Conservation (phyloP, 441 rosid genomes). For the Manihot esculenta region DNA sequence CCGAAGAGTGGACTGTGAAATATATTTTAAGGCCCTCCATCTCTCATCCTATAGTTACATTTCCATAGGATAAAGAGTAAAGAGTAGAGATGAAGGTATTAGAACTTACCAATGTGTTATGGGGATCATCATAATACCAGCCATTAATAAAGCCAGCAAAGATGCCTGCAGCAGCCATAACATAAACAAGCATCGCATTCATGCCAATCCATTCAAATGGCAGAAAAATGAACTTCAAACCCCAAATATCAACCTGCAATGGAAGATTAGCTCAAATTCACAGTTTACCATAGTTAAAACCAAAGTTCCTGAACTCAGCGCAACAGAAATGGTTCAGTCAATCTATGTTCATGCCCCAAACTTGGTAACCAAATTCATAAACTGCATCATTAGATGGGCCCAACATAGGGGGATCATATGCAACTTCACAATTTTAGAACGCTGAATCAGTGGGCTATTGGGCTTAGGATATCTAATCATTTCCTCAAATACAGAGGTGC, state of each 20-base stretch:
- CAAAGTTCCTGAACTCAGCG: background rate
- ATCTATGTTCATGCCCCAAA: background rate
- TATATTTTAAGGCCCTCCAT: background rate
- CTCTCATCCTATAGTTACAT: too few relatives aligned
- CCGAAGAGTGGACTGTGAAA: too few relatives aligned
- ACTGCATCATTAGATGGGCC: background rate
- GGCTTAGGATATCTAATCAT: background rate
- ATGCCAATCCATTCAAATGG: slow-evolving; percentile 87
- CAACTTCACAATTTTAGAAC: background rate
- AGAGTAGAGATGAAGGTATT: background rate
- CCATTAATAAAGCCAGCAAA: slow-evolving; percentile 85
- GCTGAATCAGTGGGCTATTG: background rate
- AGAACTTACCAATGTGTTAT: slow-evolving; percentile 52
- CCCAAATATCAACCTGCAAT: slow-evolving; percentile 20
- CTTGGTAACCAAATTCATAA: background rate
- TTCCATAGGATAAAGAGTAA: too few relatives aligned
- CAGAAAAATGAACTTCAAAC: slow-evolving; percentile 39
- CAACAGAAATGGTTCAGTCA: background rate
- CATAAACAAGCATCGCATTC: slow-evolving; percentile 94
- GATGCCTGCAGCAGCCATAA: slow-evolving; percentile 91
- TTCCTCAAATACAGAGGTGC: background rate
- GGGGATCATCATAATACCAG: slow-evolving; percentile 78
- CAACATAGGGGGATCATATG: background rate
- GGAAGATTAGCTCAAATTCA: background rate
- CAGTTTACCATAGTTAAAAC: background rate